A percentile compares a stretch with the other conserved stretches of the same genome.
Conservation (phyloP, 208 protist genomes). For the Borovskyia barvae region DNA sequence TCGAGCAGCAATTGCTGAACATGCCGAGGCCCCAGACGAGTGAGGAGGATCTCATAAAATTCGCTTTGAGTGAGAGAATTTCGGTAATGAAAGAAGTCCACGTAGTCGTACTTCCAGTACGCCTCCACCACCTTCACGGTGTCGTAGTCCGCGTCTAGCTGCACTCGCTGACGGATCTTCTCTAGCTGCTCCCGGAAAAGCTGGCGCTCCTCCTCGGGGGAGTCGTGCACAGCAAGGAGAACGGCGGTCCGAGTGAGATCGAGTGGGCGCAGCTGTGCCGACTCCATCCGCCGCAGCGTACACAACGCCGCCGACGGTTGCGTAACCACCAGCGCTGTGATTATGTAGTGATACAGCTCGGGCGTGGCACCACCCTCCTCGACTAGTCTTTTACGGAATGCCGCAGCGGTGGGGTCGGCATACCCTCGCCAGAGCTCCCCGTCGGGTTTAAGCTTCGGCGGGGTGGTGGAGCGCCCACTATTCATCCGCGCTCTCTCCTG, state of each 20-base stretch:
- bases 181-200: constrained; percentile 68
- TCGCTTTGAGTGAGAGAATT: constrained; percentile 49
- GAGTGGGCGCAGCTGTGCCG: constrained; percentile 58
- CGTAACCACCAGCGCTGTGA: constrained; percentile 48
- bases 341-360: constrained; percentile 90
- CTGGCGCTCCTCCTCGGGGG: constrained; percentile 30
- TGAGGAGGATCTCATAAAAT: constrained; percentile 65
- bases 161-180: constrained; percentile 36
- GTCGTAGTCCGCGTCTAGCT: constrained; percentile 58
- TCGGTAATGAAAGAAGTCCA: constrained; percentile 71
- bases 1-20: constrained; percentile 62
- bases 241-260: constrained; percentile 72
- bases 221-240: constrained; percentile 53
- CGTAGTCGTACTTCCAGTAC: constrained; percentile 87
- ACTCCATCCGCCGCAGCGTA: constrained; percentile 66
- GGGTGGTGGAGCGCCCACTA: constrained; percentile 3
- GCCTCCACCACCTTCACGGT: constrained; percentile 58
- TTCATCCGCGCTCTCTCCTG: constrained; percentile 35
- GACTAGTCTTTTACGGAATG: constrained; percentile 49
- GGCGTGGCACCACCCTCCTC: constrained; percentile 60
- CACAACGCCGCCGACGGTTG: constrained; percentile 73
- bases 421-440: constrained; percentile 59
- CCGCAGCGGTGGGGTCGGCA: constrained; percentile 43
- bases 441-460: constrained; percentile 12
- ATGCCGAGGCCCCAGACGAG: constrained; percentile 33